Evolutionary conservation across 2,329 filamentous ascomycete genomes (phyloP).

Genomic region (Talaromyces sp.): DNA sequence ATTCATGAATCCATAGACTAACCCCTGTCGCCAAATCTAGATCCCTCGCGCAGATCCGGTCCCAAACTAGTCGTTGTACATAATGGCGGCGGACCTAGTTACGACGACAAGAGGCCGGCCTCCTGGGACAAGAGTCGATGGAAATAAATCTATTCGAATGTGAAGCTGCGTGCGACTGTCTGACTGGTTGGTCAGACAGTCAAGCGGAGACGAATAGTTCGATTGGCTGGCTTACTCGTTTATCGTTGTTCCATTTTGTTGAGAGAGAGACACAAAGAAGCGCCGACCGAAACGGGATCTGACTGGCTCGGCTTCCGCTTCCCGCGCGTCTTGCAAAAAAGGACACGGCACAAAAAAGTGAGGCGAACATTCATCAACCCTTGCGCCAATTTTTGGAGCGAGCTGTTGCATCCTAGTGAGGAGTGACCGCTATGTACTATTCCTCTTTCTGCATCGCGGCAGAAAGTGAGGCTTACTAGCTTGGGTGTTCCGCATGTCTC

Average conservation of each 20-base stretch:
- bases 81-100: slow-evolving; percentile 23
- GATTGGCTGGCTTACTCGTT: not conserved
- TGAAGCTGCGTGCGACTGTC: slow-evolving; percentile 1
- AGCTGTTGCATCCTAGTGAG: too few species aligned
- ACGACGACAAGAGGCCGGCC: slow-evolving; percentile 23
- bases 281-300: slow-evolving; percentile 8
- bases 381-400: slow-evolving; percentile 2
- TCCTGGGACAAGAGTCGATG: slow-evolving; percentile 23
- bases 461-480: slow-evolving; percentile 18
- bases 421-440: not conserved
- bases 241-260: not conserved
- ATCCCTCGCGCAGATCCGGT: slow-evolving; percentile 20
- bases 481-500: slow-evolving; percentile 11
- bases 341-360: slow-evolving; percentile 11
- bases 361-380: slow-evolving; percentile 13
- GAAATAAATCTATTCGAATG: slow-evolving; percentile 15
- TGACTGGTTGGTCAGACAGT: not conserved
- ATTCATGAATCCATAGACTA: not conserved
- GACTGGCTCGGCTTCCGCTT: slow-evolving; percentile 17
- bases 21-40: slow-evolving; percentile 19
- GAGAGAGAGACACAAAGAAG: not conserved
- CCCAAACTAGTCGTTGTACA: slow-evolving; percentile 22
- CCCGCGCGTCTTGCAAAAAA: slow-evolving; percentile 14
- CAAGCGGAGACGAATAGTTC: slow-evolving; percentile 3
- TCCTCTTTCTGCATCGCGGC: slow-evolving; percentile 5